These are phyloP conservation scores for Lentinula edodes DNA, from an alignment of 768 basidiomycete species.

Conservation along the genomic window DNA sequence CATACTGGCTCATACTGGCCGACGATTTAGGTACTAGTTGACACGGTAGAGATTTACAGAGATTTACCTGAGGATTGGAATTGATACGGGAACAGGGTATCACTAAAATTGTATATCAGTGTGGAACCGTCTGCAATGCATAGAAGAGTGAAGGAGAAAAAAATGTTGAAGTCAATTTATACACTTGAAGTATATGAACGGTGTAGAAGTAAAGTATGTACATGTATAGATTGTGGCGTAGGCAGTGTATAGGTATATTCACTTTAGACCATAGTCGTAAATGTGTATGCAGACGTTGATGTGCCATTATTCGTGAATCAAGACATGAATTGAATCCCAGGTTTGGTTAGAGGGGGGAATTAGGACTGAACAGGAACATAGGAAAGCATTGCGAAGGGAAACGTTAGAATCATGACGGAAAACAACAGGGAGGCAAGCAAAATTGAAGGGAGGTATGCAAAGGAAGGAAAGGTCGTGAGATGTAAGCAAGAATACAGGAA, in stretches of 20 bases:
- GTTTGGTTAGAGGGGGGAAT: too few relatives aligned
- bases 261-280: neutral
- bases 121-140: too few relatives aligned
- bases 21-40: too few relatives aligned
- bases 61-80: too few relatives aligned
- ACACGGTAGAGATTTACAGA: too few relatives aligned
- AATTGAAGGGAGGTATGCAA: neutral
- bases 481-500: neutral
- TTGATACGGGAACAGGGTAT: too few relatives aligned
- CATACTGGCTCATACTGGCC: too few relatives aligned
- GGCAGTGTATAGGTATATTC: too few relatives aligned
- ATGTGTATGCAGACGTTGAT: neutral
- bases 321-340: too few relatives aligned
- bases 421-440: neutral
- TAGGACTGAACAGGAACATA: too few relatives aligned
- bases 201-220: neutral
- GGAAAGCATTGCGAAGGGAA: neutral
- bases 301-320: too few relatives aligned
- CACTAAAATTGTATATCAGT: neutral
- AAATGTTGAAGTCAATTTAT: neutral
- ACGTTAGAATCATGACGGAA: neutral
- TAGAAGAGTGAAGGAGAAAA: neutral
- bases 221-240: neutral
- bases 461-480: neutral
- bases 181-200: neutral